Base-by-base conservation (phyloP, 2,329 filamentous ascomycete genomes). In the Remersonia thermophila region DNA sequence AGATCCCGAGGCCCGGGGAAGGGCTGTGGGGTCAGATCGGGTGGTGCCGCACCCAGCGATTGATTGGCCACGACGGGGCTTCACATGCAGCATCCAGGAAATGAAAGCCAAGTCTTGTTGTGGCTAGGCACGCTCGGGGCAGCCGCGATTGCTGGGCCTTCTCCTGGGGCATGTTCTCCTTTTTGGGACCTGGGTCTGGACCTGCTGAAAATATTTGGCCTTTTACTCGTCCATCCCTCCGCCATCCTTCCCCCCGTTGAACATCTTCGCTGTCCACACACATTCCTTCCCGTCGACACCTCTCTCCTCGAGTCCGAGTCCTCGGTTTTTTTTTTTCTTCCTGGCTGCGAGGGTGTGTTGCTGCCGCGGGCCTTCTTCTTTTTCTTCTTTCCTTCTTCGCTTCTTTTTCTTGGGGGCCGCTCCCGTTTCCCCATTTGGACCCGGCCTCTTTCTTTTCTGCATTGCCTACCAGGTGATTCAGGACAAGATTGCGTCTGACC, bases 61-160 rank as follows among this genome's bases (percentile, higher is more conserved):
- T 51, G 44, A 51, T 52, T 52, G 49, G 49, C 30, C 36, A 23
- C 34, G 39, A n/a, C 34, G 41, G 41, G 40, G 31, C 33, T 47
- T 50, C 49, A 51, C 48, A 50, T 51, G 49, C 48, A 51, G 44
- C 42, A 41, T 43, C 43, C 27, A 32, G 46, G 44, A 51, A 51
- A 52, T 52, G 49, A 52, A 41, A 14, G 28, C 27, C 36, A 41
- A 36, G 37, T 5, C 20, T 23, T 23, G 36, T 26, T 36, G 26
- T 40, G 30, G 36, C 34, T 37, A 37, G 38, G 40, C 34, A 38
- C 32, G 26, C 15, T 38, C 38, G 35, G 35, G 36, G 39, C 31
- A n/a, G n/a, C n/a, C n/a, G n/a, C n/a, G n/a, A n/a, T n/a, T n/a
- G n/a, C n/a, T n/a, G n/a, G n/a, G n/a, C n/a, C n/a, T n/a, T n/a